These are phyloP conservation scores for Phialophora chinensis DNA, from an alignment of 2,329 filamentous ascomycete genomes.

Conservation along the genomic window DNA sequence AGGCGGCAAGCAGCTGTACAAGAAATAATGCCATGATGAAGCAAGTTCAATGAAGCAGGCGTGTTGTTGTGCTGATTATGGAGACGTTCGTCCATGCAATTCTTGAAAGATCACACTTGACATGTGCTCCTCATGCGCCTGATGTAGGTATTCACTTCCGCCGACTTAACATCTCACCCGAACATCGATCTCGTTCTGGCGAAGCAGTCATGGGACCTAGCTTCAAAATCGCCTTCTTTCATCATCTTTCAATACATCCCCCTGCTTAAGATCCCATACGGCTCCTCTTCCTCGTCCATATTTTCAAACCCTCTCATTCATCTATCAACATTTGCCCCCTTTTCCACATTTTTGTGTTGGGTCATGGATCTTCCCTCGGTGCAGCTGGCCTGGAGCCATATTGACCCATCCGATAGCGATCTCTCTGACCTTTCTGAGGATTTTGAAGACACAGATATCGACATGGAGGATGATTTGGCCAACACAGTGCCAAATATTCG, in stretches of 20 bases:
- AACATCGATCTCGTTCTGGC: neutral
- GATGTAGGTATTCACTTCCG: neutral
- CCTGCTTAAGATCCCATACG: neutral
- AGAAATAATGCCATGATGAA: neutral
- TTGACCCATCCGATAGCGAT: constrained; percentile 24
- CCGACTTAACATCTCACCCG: neutral
- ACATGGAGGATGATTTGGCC: constrained; percentile 1
- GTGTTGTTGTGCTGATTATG: neutral
- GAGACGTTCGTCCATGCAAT: neutral
- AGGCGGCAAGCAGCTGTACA: neutral
- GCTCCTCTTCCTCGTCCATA: neutral
- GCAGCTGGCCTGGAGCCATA: constrained; percentile 5
- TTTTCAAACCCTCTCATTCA: neutral
- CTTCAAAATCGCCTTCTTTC: neutral
- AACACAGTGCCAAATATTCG: neutral
- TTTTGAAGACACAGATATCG: constrained; percentile 22
- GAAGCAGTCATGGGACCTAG: neutral
- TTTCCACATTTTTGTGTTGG: neutral
- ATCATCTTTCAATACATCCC: neutral
- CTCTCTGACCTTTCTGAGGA: constrained; percentile 31
- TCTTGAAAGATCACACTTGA: neutral
- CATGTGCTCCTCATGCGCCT: neutral
- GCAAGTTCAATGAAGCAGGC: neutral
- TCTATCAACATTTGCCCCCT: neutral
- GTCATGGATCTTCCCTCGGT: neutral